Base-by-base conservation (phyloP, 257 asterid genomes). In the Fraxinus cuspidata region DNA sequence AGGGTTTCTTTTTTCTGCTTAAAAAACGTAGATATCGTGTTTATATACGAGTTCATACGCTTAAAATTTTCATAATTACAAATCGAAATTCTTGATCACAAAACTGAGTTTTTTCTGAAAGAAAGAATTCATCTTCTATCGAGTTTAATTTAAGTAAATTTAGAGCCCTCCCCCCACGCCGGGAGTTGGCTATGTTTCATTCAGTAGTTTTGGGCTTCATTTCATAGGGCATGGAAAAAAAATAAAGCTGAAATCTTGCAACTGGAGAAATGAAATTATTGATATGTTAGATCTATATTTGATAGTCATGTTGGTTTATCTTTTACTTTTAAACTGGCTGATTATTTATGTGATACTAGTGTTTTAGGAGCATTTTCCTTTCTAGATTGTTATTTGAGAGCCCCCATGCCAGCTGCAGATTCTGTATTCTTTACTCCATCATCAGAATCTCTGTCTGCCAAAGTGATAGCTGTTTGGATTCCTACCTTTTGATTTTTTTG, bases 201-300 rank as follows among this genome's bases (percentile, higher is more conserved):
- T 51, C 23, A 51, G 63, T 19, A 51, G 23, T n/a, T 18, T 56
- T 56, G 13, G 65, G 29, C 28, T n/a, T 58, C 28, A 58, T n/a
- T 58, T 58, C 66, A 8, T 0, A 21, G 31, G 66, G 25, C 31
- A 21, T 7, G 29, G 4, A 23, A 23, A 21, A 56, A 44, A 12
- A 1, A 56, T n/a, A n/a, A 63, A 8, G 16, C 34, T 63, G 35
- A 27, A 63, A 63, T 63, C 18, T 25, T 63, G 35, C 3, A 27
- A 23, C 35, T 23, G 35, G 34, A 25, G 15, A 42, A 42, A 42
- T 42, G 16, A 42, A 42, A 5, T 56, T 56, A 76, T 21, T 76
- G 75, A 67, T 75, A 13, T 44, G 53, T 21, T 38, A 79, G 34
- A 75, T 53, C 66, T 63, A 4, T 40, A 68, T 44, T 37, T 47